Evolutionary conservation across 345 rosid species (phyloP).

Genomic region (Boechera divaricarpa): DNA sequence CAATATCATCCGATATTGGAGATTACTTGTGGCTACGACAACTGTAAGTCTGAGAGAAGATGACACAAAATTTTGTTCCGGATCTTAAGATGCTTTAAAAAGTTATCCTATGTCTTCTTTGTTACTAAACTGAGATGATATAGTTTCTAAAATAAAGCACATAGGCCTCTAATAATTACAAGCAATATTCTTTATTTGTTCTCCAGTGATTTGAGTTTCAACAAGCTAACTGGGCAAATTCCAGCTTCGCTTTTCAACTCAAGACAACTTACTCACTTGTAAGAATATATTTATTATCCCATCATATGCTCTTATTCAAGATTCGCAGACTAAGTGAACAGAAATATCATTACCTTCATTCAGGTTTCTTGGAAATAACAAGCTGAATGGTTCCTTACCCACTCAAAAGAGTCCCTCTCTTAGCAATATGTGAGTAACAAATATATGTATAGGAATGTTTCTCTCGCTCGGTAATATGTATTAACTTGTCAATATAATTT

Average conservation of each 20-base stretch:
- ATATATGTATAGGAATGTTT: slow-evolving; percentile 22
- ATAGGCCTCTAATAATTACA: neutral
- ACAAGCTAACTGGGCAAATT: slow-evolving; percentile 68
- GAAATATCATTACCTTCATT: slow-evolving; percentile 28
- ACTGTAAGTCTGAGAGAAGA: slow-evolving; percentile 42
- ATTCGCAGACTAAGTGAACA: slow-evolving; percentile 18
- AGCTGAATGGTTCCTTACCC: slow-evolving; percentile 65
- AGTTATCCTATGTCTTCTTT: slow-evolving; percentile 1
- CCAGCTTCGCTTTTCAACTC: slow-evolving; percentile 54
- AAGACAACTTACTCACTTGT: slow-evolving; percentile 57
- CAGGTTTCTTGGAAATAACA: slow-evolving; percentile 63
- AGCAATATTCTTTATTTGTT: slow-evolving; percentile 11
- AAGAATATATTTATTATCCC: slow-evolving; percentile 38
- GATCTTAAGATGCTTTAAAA: slow-evolving; percentile 12
- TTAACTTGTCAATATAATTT: neutral
- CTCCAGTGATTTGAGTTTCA: slow-evolving; percentile 87
- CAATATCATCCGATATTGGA: slow-evolving; percentile 52
- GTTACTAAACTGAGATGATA: slow-evolving; percentile 31
- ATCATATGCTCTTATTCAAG: slow-evolving; percentile 3
- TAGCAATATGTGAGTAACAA: slow-evolving; percentile 61
- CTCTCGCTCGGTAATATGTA: slow-evolving; percentile 8
- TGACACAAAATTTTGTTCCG: slow-evolving; percentile 18
- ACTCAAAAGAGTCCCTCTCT: slow-evolving; percentile 58
- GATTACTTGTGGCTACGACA: slow-evolving; percentile 42
- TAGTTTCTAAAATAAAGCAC: neutral